Percentiles rank a stretch among this genome's conserved stretches.
Evolutionary conservation across 805 yeast species (phyloP).

Genomic region (Saccharomycopsis sp.): DNA sequence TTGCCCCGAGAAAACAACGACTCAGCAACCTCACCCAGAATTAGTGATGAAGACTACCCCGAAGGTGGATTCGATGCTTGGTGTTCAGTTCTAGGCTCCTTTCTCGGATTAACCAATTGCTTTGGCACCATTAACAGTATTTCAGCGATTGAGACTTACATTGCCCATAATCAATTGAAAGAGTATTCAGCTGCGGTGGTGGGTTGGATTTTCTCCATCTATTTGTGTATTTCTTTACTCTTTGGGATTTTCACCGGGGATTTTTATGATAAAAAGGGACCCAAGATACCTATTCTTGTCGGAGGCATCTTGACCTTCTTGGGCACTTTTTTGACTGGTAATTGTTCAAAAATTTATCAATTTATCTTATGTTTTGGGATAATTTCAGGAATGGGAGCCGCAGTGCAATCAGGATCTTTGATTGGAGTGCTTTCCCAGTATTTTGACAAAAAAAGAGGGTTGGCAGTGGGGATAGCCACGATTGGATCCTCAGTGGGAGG

Average conservation of each 20-base stretch:
- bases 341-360: conserved; percentile 36
- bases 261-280: conserved; percentile 37
- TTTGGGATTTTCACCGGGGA: conserved; percentile 34
- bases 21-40: too few relatives aligned
- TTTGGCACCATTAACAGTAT: conserved; percentile 59
- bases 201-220: conserved; percentile 56
- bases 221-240: conserved; percentile 23
- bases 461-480: conserved; percentile 37
- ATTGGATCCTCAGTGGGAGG: conserved; percentile 46
- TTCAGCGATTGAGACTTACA: conserved; percentile 60
- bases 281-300: conserved; percentile 27
- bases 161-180: conserved; percentile 40
- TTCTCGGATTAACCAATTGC: conserved; percentile 44
- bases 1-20: too few relatives aligned
- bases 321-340: conserved; percentile 37
- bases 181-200: conserved; percentile 36
- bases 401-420: conserved; percentile 33
- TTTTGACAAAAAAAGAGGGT: conserved; percentile 32
- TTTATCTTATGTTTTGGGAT: conserved; percentile 44
- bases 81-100: conserved; percentile 46
- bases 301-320: conserved; percentile 29
- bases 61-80: conserved; percentile 56
- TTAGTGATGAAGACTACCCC: conserved; percentile 31
- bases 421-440: conserved; percentile 36
- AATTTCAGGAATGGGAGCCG: conserved; percentile 33